Evolutionary conservation across 1,284 basidiomycete species (phyloP).

Genomic region (Ganoderma lingzhi): DNA sequence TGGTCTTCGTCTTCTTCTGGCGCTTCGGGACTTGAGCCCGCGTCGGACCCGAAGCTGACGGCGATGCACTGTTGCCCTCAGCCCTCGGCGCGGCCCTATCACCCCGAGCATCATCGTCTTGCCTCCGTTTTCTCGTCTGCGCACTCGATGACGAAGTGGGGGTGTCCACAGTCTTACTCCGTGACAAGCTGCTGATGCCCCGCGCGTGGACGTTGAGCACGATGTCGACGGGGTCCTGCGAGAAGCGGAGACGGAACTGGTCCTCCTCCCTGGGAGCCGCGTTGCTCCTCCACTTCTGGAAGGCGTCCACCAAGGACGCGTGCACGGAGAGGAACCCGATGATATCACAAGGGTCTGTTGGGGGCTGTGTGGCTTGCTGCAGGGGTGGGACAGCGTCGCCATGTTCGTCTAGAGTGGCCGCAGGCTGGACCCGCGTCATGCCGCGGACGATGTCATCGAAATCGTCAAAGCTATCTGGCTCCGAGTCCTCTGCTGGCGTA

Average conservation of each 20-base stretch:
- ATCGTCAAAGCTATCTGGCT: not conserved
- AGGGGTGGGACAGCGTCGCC: not conserved
- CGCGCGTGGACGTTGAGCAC: not conserved
- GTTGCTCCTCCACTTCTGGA: not conserved
- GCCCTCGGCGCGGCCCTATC: not conserved
- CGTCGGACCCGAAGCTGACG: not conserved
- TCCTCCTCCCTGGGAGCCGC: not conserved
- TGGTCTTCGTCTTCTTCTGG: not conserved
- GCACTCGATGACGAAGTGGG: not conserved
- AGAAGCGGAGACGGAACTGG: not conserved
- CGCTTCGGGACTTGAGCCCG: not conserved
- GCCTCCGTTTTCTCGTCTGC: not conserved
- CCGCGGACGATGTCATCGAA: not conserved
- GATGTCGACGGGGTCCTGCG: not conserved
- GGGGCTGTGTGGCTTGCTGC: not conserved
- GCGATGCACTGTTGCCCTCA: not conserved
- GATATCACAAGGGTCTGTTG: not conserved
- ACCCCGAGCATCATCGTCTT: not conserved
- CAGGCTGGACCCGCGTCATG: not conserved
- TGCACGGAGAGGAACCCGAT: not conserved
- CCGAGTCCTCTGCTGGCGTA: not conserved
- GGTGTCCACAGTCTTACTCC: not conserved
- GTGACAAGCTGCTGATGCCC: not conserved
- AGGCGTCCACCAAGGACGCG: not conserved
- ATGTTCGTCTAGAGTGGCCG: not conserved